Base-by-base conservation (phyloP, 2,329 filamentous ascomycete genomes). In the Pseudonectria foliicola region DNA sequence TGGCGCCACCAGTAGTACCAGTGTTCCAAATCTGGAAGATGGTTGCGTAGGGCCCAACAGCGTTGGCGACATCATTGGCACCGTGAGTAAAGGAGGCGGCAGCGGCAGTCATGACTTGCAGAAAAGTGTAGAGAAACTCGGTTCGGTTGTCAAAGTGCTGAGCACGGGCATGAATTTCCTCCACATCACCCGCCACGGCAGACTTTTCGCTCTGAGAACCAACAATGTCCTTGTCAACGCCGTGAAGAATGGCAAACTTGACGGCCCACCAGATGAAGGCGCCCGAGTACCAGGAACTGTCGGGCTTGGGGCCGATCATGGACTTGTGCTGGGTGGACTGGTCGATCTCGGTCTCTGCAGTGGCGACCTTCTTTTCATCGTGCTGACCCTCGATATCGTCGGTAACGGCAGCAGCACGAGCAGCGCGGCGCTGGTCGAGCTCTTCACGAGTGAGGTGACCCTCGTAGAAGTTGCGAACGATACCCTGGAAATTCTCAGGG, bases 31-130 rank as follows among this genome's bases (percentile, higher is more conserved):
- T 71, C 40, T 73, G 61, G 59, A 68, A 82, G 48, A 82, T 75
- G 34, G 75, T 71, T 2, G 78, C 73, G 50, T 74, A 80, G 1
- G 77, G 78, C 1, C 76, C 77, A 35, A 79, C 69, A 18, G 77
- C 75, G 52, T 71, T 82, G 47, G 73, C 65, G 13, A 82, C 73
- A 41, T 82, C 79, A 54, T 82, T 83, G 45, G 77, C 75, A 15
- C 79, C 79, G 59, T 83, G 77, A 2, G 73, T 72, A 42, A 82
- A 80, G 4, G 75, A 79, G 11, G 76, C 73, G 23, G 76, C 75
- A 44, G 71, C 70, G 8, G 77, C 76, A 5, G 76, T 77, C 59
- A 77, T 64, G 47, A 78, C 56, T 46, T 77, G 75, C 21, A 76
- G 64, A 57, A 75, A 79, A 6, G 70, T 73, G 56, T 74, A 80